These are phyloP conservation scores for Pugionium cornutum DNA, from an alignment of 345 rosid species.

Conservation along the genomic window DNA sequence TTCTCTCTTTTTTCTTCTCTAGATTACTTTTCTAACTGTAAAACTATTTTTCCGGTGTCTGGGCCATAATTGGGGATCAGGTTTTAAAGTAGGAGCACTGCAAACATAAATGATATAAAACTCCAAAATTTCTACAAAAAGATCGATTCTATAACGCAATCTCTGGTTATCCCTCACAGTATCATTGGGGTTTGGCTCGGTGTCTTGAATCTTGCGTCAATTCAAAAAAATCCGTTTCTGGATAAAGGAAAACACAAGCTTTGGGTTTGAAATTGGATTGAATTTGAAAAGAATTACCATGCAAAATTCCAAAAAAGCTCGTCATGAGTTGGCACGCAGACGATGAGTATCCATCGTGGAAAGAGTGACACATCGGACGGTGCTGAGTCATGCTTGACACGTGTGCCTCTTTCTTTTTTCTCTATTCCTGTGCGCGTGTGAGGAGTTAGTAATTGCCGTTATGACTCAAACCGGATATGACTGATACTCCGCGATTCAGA, in stretches of 20 bases:
- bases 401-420: slow-evolving; percentile 11
- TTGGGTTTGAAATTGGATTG: slow-evolving; percentile 22
- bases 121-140: slow-evolving; percentile 2
- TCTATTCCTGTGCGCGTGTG: slow-evolving; percentile 16
- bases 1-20: slow-evolving; percentile 13
- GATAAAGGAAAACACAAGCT: slow-evolving; percentile 32
- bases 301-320: slow-evolving; percentile 32
- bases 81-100: slow-evolving; percentile 27
- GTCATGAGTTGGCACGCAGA: slow-evolving; percentile 35
- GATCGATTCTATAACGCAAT: not conserved
- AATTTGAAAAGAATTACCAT: slow-evolving; percentile 22
- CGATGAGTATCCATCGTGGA: slow-evolving; percentile 26
- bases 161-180: not conserved
- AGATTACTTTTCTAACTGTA: slow-evolving; percentile 4
- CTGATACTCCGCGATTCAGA: slow-evolving; percentile 6
- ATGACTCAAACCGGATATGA: slow-evolving; percentile 17
- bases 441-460: slow-evolving; percentile 11
- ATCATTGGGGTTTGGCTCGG: not conserved
- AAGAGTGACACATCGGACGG: slow-evolving; percentile 42
- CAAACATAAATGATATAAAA: slow-evolving; percentile 6
- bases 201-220: not conserved
- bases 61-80: slow-evolving; percentile 36
- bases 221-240: slow-evolving; percentile 19
- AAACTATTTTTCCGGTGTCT: slow-evolving; percentile 26
- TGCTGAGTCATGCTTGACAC: slow-evolving; percentile 35